Base-by-base conservation (phyloP, 163 green algal genomes). In the Scenedesmus sp. region DNA sequence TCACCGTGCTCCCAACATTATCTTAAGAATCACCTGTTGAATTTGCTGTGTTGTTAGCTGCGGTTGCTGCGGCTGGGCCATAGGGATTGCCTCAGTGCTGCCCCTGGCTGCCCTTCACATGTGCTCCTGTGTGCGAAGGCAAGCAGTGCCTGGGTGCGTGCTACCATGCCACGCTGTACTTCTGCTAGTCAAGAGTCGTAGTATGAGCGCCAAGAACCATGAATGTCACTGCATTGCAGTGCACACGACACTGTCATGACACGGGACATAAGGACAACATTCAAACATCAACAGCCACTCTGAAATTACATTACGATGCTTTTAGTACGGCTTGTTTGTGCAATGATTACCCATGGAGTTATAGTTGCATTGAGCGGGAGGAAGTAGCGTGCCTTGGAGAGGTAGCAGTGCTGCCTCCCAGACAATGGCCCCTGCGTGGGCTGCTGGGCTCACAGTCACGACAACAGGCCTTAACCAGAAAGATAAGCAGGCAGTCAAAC, bases 41-140 rank as follows among this genome's bases (percentile, higher is more conserved):
- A 89, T 89, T 10, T 89, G 84, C 84, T 64, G 84, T 60, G 84
- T 89, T 13, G 84, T 89, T 6, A 81, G 62, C 46, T 79, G 84
- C 10, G 59, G 26, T 60, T 87, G 66, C 66, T 76, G 66, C 16
- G 70, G 70, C 70, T 79, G 70, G 70, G 70, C 70, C 70, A 79
- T 79, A 79, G 6, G 70, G 70, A 79, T 23, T 13, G 46, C 23
- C 23, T 79, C 23, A 79, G 70, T 79, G 70, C 70, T 52, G 9
- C 46, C 77, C 46, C 13, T 59, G 77, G 46, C 46, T 62, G 46
- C 3, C 34, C 77, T 57, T 9, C 13, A 57, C 46, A 46, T 85
- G 7, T 62, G 46, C 77, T 62, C 4, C 15, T 18, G 13, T 62
- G 77, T 34, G 59, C 26, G 10, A 79, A n/a, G 70, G 23, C 46